phyloP scores from a whole-genome alignment of 2,329 filamentous ascomycete species.

The Meredithiella fracta region DNA sequence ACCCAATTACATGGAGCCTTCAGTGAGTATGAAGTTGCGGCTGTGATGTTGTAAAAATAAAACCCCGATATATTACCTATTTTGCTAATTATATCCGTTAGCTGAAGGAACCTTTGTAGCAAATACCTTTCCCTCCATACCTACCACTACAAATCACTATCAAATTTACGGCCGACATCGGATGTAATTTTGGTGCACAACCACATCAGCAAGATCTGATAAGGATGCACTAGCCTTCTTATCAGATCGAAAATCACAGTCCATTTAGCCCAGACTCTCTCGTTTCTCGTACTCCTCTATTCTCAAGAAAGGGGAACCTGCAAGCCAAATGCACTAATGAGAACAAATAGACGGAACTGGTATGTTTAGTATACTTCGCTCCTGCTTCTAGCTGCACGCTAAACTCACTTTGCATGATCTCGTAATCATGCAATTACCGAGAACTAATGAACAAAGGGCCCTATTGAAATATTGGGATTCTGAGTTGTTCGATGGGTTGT shows the following conservation, averaged over 20 bases:
- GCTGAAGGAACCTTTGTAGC: no score
- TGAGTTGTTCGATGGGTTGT: neutral
- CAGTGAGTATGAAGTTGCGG: no score
- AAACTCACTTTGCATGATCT: neutral
- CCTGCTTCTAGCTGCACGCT: neutral
- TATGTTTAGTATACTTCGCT: neutral
- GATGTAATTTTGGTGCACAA: neutral
- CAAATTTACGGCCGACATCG: neutral
- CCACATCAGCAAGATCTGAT: conserved; percentile 3
- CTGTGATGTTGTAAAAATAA: no score
- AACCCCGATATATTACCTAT: no score
- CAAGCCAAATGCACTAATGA: neutral
- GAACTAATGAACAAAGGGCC: no score
- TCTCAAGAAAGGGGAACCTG: neutral
- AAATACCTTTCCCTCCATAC: no score
- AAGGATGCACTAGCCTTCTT: conserved; percentile 1
- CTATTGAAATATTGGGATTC: neutral
- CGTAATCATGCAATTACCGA: neutral
- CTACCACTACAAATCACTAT: neutral
- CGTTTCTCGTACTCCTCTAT: neutral
- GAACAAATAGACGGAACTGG: neutral
- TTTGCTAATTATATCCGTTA: no score
- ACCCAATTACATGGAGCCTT: no score
- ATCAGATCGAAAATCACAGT: conserved; percentile 1
- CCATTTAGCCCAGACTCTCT: neutral